Evolutionary conservation across 345 rosid species (phyloP), one percentile per base, ranked within the genome.

Genomic region (Erucastrum elatum): DNA sequence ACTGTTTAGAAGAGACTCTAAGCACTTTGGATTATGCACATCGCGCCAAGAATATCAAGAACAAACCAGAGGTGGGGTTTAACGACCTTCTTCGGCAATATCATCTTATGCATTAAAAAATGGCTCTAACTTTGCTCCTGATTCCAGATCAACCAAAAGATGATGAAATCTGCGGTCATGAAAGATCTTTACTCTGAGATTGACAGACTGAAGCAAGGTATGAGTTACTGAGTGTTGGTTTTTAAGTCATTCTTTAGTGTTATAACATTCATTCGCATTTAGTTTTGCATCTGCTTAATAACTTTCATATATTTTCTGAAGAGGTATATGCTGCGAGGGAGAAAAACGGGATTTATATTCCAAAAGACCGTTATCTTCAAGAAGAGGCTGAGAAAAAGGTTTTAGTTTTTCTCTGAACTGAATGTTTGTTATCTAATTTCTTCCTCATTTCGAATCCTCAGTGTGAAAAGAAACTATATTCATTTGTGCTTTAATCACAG

Each of bases 161-260:
- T 96, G 98, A 93, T 96, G 99, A 96, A 96, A 87, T 84, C 98
- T 79, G 99, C 98, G 56, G 75, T 93, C 88, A 93, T 93, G 84
- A 96, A 93, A 84, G 98, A 93, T 88, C 76, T 96, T n/a, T 93
- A 96, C 77, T 91, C 94, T 80, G 96, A 96, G 85, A 96, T 96
- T 84, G 98, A 96, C 81, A 84, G 96, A 66, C 89, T 96, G 72
- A 96, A 93, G 85, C 98, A 96, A 90, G 99, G 99, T 93, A 69
- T 56, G 68, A 64, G 55, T 46, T 12, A 12, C 41, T 1, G 25
- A 56, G 4, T 16, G 59, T 2, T 75, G 2, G 68, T 37, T 69
- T 64, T 41, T 29, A 63, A 56, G 13, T 25, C 64, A 61, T 34
- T 35, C 39, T 64, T 64, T 66, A 56, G 49, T 44, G 21, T 21